phyloP scores from a whole-genome alignment of 441 rosid species.

The Populus hybrid region DNA sequence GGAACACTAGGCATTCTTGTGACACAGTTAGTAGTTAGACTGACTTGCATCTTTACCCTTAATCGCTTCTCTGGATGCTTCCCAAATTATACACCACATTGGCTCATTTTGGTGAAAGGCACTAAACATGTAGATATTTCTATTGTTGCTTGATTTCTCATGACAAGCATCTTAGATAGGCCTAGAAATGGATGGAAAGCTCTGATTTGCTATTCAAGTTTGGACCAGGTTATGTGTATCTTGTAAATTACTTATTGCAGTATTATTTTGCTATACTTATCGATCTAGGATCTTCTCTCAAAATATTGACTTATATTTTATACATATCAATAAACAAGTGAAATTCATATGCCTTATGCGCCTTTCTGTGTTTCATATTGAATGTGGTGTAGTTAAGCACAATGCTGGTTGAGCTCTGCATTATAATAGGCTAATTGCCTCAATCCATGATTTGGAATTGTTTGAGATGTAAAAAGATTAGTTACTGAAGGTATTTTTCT shows the following conservation, averaged over 20 bases:
- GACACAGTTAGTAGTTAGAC: not conserved
- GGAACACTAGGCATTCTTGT: not conserved
- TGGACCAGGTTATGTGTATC: not conserved
- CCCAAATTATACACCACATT: too few relatives aligned
- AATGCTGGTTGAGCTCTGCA: not conserved
- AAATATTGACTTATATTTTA: not conserved
- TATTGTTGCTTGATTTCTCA: not conserved
- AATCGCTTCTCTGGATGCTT: not conserved
- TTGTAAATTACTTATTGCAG: not conserved
- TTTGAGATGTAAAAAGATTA: not conserved
- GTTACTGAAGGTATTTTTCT: not conserved
- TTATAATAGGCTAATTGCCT: not conserved
- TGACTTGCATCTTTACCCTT: not conserved
- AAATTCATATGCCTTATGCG: not conserved
- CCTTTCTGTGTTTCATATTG: not conserved
- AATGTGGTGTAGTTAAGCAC: not conserved
- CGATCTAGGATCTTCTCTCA: too few relatives aligned
- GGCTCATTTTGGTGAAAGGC: not conserved
- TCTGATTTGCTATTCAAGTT: constrained; percentile 5
- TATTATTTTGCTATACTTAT: not conserved
- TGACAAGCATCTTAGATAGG: not conserved
- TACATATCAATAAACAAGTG: not conserved
- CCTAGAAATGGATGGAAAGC: not conserved
- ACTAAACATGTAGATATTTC: not conserved
- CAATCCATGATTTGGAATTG: not conserved